These are phyloP conservation scores for Hericium erinaceus DNA, from an alignment of 768 basidiomycete species.

Conservation along the genomic window DNA sequence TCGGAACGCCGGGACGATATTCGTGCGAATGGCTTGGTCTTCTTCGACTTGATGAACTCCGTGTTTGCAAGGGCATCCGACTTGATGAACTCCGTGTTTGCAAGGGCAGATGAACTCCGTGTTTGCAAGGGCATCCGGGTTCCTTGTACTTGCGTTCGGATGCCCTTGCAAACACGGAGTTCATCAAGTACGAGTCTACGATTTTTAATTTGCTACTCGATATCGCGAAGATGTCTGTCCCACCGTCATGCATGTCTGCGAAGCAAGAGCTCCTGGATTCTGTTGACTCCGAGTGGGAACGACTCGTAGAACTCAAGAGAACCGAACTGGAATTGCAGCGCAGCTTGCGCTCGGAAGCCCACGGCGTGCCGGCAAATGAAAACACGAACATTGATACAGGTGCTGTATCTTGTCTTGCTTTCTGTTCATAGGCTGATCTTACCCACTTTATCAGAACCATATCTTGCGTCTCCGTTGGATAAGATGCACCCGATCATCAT, in stretches of 20 bases:
- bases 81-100: too few relatives aligned
- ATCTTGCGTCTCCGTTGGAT: neutral
- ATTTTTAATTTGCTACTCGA: neutral
- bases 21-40: too few relatives aligned
- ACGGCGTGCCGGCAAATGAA: neutral
- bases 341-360: neutral
- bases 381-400: neutral
- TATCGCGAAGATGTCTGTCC: neutral
- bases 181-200: neutral
- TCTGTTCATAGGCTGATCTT: neutral
- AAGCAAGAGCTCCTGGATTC: neutral
- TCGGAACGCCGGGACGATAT: too few relatives aligned
- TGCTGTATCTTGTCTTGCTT: neutral
- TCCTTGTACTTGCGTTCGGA: neutral
- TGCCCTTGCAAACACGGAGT: neutral
- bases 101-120: too few relatives aligned
- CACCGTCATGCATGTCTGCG: neutral
- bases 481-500: neutral
- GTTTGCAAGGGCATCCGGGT: neutral
- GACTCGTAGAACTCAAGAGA: neutral
- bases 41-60: neutral
- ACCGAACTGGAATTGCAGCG: neutral
- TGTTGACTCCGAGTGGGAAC: neutral
- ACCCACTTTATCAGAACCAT: neutral
- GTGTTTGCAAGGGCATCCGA: too few relatives aligned